Evolutionary conservation across 2,329 filamentous ascomycete species (phyloP).

Genomic region (Colletotrichum nymphaeae): DNA sequence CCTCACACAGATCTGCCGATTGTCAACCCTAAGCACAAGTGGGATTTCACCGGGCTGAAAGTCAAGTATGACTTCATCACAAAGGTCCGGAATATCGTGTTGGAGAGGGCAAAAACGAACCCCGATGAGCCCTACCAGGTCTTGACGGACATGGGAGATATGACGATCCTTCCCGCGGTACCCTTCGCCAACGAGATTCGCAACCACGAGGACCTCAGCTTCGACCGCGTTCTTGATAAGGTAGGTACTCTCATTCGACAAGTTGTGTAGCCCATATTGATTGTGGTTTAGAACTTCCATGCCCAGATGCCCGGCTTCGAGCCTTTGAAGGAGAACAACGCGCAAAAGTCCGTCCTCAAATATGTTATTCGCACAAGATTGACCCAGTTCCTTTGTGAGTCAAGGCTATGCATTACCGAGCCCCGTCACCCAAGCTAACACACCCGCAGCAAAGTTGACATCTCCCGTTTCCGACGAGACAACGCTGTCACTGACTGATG

Average conservation of each 20-base stretch:
- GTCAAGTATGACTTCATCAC: conserved; percentile 25
- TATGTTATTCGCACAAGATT: conserved; percentile 30
- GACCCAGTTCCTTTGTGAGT: conserved; percentile 25
- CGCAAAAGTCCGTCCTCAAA: conserved; percentile 23
- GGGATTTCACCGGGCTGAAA: conserved; percentile 28
- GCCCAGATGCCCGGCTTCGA: conserved; percentile 23
- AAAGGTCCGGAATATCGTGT: background rate
- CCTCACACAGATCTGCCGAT: conserved; percentile 7
- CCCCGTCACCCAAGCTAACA: background rate
- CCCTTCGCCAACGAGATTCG: conserved; percentile 33
- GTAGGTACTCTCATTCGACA: background rate
- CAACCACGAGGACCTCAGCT: conserved; percentile 31
- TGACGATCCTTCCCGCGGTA: conserved; percentile 28
- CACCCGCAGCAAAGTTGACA: conserved; percentile 18
- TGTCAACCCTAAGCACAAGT: conserved; percentile 8
- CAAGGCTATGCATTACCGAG: no score
- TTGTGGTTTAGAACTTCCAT: conserved; percentile 10
- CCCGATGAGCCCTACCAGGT: conserved; percentile 20
- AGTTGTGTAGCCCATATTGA: background rate
- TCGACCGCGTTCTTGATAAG: conserved; percentile 31
- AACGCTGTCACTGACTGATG: conserved; percentile 14
- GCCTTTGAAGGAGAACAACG: conserved; percentile 21
- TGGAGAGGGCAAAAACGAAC: conserved; percentile 1
- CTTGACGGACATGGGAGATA: conserved; percentile 22
- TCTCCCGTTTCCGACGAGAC: conserved; percentile 29